phyloP scores from a whole-genome alignment of 805 yeast species.

The Brettanomyces bruxellensis region DNA sequence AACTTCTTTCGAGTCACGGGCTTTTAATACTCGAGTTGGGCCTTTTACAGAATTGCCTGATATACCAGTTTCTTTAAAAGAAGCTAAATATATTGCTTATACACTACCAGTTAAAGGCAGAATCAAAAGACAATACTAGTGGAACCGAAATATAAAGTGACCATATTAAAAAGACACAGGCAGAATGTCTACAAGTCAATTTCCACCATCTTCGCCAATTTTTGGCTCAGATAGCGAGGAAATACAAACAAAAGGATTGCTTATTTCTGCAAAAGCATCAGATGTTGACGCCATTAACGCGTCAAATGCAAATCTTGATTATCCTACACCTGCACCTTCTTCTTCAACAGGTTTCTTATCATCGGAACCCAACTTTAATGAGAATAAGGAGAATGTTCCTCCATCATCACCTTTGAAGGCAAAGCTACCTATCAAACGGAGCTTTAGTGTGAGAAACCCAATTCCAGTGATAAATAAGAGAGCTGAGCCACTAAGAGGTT shows the following conservation, averaged over 20 bases:
- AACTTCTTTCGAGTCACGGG: no score
- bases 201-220: slow-evolving; percentile 29
- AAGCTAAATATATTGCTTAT: no score
- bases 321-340: slow-evolving; percentile 72
- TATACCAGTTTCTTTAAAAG: no score
- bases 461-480: no score
- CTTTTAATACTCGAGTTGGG: no score
- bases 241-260: neutral
- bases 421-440: no score
- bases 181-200: slow-evolving; percentile 5
- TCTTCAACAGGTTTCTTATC: slow-evolving; percentile 34
- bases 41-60: no score
- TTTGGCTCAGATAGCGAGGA: slow-evolving; percentile 9
- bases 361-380: slow-evolving; percentile 3
- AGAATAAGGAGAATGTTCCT: slow-evolving; percentile 19
- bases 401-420: slow-evolving; percentile 28
- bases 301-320: slow-evolving; percentile 19
- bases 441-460: no score
- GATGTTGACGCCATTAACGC: neutral
- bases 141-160: no score
- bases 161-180: no score
- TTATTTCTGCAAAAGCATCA: neutral
- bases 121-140: no score
- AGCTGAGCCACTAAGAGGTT: slow-evolving; percentile 16
- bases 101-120: no score